Evolutionary conservation across 192 early-diverging fungal species (phyloP).

Genomic region (Podila clonocystis): DNA sequence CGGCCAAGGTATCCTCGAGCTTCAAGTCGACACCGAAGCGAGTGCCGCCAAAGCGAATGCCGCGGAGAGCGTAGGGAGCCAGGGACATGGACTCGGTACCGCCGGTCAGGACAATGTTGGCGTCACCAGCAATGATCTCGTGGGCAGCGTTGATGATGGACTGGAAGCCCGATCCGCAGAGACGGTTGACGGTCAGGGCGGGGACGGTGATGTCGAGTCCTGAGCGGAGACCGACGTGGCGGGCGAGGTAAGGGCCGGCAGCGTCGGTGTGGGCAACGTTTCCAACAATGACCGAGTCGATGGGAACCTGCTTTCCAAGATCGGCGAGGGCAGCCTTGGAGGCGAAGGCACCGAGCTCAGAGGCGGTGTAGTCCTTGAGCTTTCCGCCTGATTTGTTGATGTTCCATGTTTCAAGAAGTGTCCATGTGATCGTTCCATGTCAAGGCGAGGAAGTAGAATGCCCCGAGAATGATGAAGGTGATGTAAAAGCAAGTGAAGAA

Average conservation of each 20-base stretch:
- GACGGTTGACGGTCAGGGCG: constrained; percentile 93
- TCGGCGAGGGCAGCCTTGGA: constrained; percentile 86
- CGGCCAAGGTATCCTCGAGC: constrained; percentile 90
- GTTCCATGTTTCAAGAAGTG: background rate
- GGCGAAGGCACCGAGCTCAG: constrained; percentile 91
- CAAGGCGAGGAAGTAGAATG: background rate
- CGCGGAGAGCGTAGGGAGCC: constrained; percentile 87
- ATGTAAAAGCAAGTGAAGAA: background rate
- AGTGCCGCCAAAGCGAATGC: constrained; percentile 81
- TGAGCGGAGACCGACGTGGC: constrained; percentile 92
- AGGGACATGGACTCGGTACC: constrained; percentile 96
- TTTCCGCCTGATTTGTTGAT: constrained; percentile 69
- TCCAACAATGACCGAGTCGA: constrained; percentile 95
- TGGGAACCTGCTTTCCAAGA: constrained; percentile 73
- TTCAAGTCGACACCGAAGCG: constrained; percentile 89
- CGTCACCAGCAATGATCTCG: constrained; percentile 87
- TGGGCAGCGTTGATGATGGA: constrained; percentile 93
- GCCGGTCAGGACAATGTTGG: constrained; percentile 87
- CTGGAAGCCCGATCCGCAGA: constrained; percentile 98
- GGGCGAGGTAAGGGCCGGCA: constrained; percentile 90
- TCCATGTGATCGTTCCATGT: background rate
- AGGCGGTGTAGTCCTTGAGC: constrained; percentile 84
- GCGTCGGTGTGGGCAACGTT: constrained; percentile 89
- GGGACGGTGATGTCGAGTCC: constrained; percentile 87
- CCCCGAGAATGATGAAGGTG: background rate